These are phyloP conservation scores for Paramecium biaurelia DNA, from an alignment of 73 alveolate species.

Conservation along the genomic window DNA sequence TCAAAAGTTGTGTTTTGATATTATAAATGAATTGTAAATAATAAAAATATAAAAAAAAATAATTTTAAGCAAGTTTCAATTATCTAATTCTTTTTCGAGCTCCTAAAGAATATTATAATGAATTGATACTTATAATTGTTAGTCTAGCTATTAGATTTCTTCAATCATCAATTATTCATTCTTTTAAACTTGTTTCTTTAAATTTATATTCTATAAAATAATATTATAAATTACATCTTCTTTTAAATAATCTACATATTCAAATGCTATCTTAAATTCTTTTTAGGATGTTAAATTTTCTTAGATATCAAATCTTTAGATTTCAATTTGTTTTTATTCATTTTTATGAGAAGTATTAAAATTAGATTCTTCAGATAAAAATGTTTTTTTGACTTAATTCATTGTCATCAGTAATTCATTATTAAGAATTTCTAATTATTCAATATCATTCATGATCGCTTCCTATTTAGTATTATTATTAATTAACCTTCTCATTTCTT, in stretches of 20 bases:
- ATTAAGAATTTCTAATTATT: background rate
- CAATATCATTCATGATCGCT: background rate
- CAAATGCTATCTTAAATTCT: background rate
- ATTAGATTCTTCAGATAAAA: constrained; percentile 9
- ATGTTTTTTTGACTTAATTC: constrained; percentile 2
- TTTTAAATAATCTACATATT: background rate
- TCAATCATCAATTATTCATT: background rate
- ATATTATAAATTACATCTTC: background rate
- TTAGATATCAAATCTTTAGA: background rate
- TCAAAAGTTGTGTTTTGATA: too few relatives aligned
- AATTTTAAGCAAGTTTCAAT: background rate
- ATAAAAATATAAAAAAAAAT: background rate
- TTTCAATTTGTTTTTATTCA: background rate
- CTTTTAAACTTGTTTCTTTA: background rate
- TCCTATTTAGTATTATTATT: background rate
- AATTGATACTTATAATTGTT: background rate
- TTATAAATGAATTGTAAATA: background rate
- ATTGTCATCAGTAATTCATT: background rate
- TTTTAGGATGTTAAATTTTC: background rate
- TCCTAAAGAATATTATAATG: background rate
- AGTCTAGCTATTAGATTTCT: background rate
- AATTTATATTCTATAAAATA: background rate
- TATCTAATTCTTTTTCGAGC: background rate
- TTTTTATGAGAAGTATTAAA: background rate
- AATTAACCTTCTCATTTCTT: background rate